Evolutionary conservation across 495 filamentous ascomycete genomes (phyloP), one percentile per base, ranked within the genome.

Genomic region (Cercophora newfieldiana): DNA sequence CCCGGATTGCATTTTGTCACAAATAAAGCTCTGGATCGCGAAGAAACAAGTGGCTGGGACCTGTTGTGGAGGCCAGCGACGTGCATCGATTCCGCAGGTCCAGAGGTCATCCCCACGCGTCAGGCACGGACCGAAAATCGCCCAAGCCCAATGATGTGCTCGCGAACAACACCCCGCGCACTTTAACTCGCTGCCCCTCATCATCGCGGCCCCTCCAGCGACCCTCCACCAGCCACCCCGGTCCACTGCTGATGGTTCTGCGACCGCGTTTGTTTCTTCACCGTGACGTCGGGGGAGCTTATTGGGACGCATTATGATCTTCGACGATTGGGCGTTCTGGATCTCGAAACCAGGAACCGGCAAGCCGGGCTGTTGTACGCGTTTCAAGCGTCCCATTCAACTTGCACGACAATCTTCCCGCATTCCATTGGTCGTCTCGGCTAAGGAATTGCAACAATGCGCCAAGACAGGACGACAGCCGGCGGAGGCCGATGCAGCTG

Each of bases 81-180:
- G 37, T 44, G 37, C 37, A 44, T 44, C 37, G 3, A 8, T 44
- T 44, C 4, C 50, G 24, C 50, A 53, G 50, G 50, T 53, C 50
- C 8, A 53, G 50, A 53, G 50, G 50, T 53, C 50, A 53, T 53
- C 50, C 50, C 50, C n/a, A 53, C 50, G 50, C 50, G 50, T 53
- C 50, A 53, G 50, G 50, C 50, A 53, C 50, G 50, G 50, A 22
- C 50, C 50, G 50, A 53, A 6, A 22, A 24, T 8, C 16, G 50
- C 50, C 24, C 21, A 22, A 53, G 22, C 22, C 50, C 50, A 53
- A 44, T 44, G 37, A 44, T 44, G 37, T 44, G 37, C 10, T 14
- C 37, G 37, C 37, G 37, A 44, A 5, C 4, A 44, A 14, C n/a
- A 14, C 37, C 37, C 37, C 37, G 37, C 37, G 37, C 37, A 44